Evolutionary conservation across 495 filamentous ascomycete genomes (phyloP), one percentile per base, ranked within the genome.

Genomic region (Podospora sp.): DNA sequence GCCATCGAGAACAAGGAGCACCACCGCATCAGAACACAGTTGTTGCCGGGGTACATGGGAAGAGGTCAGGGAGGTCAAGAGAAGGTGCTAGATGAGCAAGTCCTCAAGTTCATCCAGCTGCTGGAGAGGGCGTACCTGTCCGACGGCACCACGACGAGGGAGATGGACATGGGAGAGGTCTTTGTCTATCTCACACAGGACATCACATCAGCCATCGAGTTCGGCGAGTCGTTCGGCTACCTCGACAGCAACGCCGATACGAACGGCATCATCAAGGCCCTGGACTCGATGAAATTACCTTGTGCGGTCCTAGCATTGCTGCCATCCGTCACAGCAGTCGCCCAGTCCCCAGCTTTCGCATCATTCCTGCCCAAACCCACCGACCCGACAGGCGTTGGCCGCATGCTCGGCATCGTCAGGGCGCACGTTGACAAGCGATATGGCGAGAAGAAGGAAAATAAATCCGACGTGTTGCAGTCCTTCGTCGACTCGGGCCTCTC

Each of bases 111-210:
- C 25, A 49, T 72, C 27, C 24, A 21, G n/a, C 53, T 72, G 11
- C 56, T 72, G 62, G 67, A 71, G 57, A 33, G 55, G 20, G 65
- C 66, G 29, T 71, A 71, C 46, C 27, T 71, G 0, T 70, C 68
- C 6, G 57, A 53, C 63, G 26, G 20, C 20, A 20, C 11, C 20
- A 35, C 55, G 20, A 51, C 36, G 3, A 27, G 73, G 64, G 60
- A 78, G 0, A 76, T 82, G 22, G 78, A 81, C 64, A 69, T 82
- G 55, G 73, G 73, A 1, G 74, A 69, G 5, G 69, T 71, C 8
- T 70, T 74, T 0, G 68, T 71, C 14, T 81, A 70, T 67, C 77
- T 80, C 68, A 78, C 78, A 3, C 71, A 80, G 18, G 80, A 82
- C 65, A 71, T 78, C 1, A 81, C 77, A 60, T 73, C 77, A 2